These are phyloP conservation scores for Fistulifera solaris DNA, from an alignment of 108 stramenopile species.

Conservation along the genomic window DNA sequence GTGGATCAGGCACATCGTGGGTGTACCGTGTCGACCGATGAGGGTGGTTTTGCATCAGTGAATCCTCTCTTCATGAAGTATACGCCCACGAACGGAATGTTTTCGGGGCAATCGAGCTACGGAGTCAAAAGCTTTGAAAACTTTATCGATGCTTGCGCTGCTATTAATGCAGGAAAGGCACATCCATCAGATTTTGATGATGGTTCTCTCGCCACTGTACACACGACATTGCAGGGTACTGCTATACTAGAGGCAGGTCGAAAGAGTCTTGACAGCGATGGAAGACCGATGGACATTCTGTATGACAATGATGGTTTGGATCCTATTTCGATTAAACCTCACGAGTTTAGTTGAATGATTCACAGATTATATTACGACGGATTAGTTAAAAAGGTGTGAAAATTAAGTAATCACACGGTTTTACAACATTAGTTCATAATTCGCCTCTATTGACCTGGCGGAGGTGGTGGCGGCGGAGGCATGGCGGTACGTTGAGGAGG, in stretches of 20 bases:
- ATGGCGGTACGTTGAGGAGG: constrained; percentile 9
- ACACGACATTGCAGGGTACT: constrained; percentile 92
- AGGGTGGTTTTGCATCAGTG: constrained; percentile 77
- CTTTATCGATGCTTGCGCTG: constrained; percentile 63
- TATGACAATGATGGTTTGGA: constrained; percentile 51
- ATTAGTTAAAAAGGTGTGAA: no score
- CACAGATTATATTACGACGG: no score
- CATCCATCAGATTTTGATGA: constrained; percentile 76
- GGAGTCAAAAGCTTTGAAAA: constrained; percentile 91
- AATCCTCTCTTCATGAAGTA: constrained; percentile 99
- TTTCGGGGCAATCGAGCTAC: constrained; percentile 94
- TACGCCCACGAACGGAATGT: constrained; percentile 86
- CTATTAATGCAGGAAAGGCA: constrained; percentile 44
- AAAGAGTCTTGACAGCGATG: constrained; percentile 76
- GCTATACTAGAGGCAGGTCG: constrained; percentile 97
- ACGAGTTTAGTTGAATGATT: constrained; percentile 21
- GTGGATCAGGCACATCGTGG: constrained; percentile 99
- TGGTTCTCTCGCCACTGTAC: constrained; percentile 86
- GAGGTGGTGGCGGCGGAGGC: constrained; percentile 21
- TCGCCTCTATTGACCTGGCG: background rate
- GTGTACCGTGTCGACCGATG: constrained; percentile 87
- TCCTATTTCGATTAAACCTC: constrained; percentile 54
- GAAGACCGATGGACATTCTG: constrained; percentile 81
- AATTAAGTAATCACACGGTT: no score
- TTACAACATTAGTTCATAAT: no score